Conservation (phyloP, 371 early-diverging fungal genomes). For the Actinomortierella wolfii region DNA sequence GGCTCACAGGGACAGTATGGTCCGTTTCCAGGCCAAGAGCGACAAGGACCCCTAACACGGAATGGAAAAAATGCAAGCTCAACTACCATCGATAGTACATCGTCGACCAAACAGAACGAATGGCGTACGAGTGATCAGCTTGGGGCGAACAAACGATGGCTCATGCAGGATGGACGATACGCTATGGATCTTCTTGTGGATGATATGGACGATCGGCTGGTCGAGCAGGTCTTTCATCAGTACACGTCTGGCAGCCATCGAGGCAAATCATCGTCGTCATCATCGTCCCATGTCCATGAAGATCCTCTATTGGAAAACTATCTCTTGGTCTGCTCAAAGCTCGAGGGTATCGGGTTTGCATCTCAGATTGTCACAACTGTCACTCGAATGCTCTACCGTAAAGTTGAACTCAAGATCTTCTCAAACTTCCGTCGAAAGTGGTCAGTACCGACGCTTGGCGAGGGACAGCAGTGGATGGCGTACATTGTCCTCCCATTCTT, state of each 20-base stretch:
- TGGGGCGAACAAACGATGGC: conserved; percentile 3
- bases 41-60: no score
- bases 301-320: background rate
- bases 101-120: conserved; percentile 14
- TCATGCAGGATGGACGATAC: conserved; percentile 38
- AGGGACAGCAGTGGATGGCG: conserved; percentile 39
- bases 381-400: conserved; percentile 31
- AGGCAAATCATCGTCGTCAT: no score
- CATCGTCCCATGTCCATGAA: no score
- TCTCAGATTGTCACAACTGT: conserved; percentile 27
- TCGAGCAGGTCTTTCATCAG: conserved; percentile 29
- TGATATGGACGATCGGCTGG: conserved; percentile 30
- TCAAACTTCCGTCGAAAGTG: conserved; percentile 13
- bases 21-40: no score
- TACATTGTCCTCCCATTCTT: conserved; percentile 31
- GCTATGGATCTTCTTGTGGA: conserved; percentile 39
- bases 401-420: conserved; percentile 29
- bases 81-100: no score
- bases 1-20: no score
- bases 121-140: no score
- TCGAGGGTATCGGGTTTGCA: conserved; percentile 34
- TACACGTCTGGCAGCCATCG: background rate
- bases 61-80: no score
- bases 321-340: conserved; percentile 16
- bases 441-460: conserved; percentile 19